Evolutionary conservation across 1,284 basidiomycete genomes (phyloP), one percentile per base, ranked within the genome.

Genomic region (Porodaedalea pini): DNA sequence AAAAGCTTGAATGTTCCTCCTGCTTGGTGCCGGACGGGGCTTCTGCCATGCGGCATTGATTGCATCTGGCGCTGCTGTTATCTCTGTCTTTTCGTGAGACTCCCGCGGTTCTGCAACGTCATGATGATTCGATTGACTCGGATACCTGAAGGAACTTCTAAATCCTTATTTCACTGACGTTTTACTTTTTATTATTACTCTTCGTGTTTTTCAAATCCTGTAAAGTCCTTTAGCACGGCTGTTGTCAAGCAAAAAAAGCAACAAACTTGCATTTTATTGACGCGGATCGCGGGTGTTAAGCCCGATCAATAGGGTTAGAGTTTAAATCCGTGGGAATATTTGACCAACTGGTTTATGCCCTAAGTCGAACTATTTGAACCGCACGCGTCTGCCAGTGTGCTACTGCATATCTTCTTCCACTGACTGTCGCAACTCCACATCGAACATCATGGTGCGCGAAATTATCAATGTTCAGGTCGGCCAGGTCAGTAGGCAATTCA

Each of bases 401-500:
- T 11, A 27, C 49, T 37, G 2, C 15, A 27, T 17, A 13, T 37
- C 47, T 17, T 36, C 49, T 11, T 17, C 36, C 19, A 23, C 49
- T 36, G 27, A 37, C 27, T 36, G 7, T 50, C 48, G 23, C 45
- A 48, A 11, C 17, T 13, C 8, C 10, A 21, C 17, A 47, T 55
- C 54, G 44, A 19, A 10, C 54, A 48, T 47, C 54, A 64, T 64
- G 63, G 62, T 56, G 32, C 65, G 68, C 34, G 69, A 70, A 62
- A 70, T 70, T 49, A 56, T 70, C 49, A 70, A 67, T 54, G 62
- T 70, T 44, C 68, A 69, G 59, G 67, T 67, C 48, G 69, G 69
- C 32, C 69, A 70, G 62, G 69, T 68, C 41, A 43, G 66, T 62
- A 7, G n/a, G 39, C 15, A 4, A n/a, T 25, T 17, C 37, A 15